phyloP scores from a whole-genome alignment of 208 protist species.

The Trypanosoma avium region DNA sequence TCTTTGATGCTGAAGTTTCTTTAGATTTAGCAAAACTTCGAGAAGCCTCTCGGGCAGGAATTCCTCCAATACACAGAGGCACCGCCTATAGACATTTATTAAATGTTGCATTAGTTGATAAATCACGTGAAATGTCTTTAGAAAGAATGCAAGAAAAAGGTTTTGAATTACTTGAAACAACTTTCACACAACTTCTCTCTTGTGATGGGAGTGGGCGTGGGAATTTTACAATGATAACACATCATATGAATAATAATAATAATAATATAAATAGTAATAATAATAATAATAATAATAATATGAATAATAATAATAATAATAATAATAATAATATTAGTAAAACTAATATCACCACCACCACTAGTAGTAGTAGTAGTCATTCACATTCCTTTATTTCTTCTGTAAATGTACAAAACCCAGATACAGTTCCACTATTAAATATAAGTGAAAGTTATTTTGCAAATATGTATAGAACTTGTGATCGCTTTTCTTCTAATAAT shows the following conservation, averaged over 20 bases:
- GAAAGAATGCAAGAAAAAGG: slow-evolving; percentile 82
- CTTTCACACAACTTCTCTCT: slow-evolving; percentile 33
- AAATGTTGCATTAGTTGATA: slow-evolving; percentile 69
- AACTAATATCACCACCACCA: background rate
- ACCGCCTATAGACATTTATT: slow-evolving; percentile 86
- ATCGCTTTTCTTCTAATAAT: slow-evolving; percentile 9
- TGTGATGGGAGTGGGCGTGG: background rate
- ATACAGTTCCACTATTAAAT: slow-evolving; percentile 16
- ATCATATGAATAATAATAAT: background rate
- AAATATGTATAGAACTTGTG: slow-evolving; percentile 11
- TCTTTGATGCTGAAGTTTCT: slow-evolving; percentile 77
- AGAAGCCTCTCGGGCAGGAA: slow-evolving; percentile 74
- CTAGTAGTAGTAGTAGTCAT: too few relatives aligned
- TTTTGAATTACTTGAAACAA: slow-evolving; percentile 49
- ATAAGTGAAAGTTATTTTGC: slow-evolving; percentile 24
- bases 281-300: background rate
- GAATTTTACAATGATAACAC: slow-evolving; percentile 17
- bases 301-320: background rate
- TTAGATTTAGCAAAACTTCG: slow-evolving; percentile 70
- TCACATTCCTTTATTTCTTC: too few relatives aligned
- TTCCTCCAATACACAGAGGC: slow-evolving; percentile 59
- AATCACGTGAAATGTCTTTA: slow-evolving; percentile 84
- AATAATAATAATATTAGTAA: background rate
- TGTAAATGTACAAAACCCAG: slow-evolving; percentile 5
- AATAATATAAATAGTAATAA: background rate